These are phyloP conservation scores for Centrapalus pauciflorus DNA, from an alignment of 129 eudicot genomes.

Conservation along the genomic window DNA sequence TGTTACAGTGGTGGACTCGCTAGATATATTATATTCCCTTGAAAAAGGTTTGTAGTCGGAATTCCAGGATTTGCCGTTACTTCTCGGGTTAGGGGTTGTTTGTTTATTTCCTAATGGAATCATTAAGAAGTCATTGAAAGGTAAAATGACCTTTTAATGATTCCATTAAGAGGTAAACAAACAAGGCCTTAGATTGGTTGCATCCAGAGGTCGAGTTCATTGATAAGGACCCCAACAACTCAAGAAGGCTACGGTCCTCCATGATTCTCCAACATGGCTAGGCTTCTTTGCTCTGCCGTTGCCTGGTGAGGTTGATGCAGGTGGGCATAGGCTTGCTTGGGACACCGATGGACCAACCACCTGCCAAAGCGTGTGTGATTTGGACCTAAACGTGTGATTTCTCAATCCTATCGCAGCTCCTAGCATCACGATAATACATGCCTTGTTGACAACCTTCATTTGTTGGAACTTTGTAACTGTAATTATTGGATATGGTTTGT, in stretches of 20 bases:
- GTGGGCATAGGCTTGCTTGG: constrained; percentile 14
- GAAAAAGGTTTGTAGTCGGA: no score
- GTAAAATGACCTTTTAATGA: no score
- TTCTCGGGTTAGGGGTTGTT: no score
- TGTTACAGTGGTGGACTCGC: no score
- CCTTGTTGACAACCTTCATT: constrained; percentile 32
- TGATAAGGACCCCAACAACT: constrained; percentile 62
- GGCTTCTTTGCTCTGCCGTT: constrained; percentile 4
- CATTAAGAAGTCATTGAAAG: no score
- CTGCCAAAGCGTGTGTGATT: constrained; percentile 18
- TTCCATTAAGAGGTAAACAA: no score
- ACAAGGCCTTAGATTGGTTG: no score
- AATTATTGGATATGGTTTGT: neutral
- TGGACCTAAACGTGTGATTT: constrained; percentile 20
- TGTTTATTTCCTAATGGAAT: no score
- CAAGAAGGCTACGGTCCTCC: constrained; percentile 33
- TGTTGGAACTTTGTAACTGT: neutral
- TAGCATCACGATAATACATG: constrained; percentile 25
- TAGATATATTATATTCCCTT: no score
- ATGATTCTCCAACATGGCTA: constrained; percentile 30
- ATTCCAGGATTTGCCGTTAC: no score
- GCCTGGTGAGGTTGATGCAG: constrained; percentile 1
- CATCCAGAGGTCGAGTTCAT: constrained; percentile 1
- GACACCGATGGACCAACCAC: constrained; percentile 29
- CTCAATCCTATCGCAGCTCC: constrained; percentile 31